Conservation (phyloP, 225 moss, liverwort and hornwort genomes). For the Physcomitrium patens region DNA sequence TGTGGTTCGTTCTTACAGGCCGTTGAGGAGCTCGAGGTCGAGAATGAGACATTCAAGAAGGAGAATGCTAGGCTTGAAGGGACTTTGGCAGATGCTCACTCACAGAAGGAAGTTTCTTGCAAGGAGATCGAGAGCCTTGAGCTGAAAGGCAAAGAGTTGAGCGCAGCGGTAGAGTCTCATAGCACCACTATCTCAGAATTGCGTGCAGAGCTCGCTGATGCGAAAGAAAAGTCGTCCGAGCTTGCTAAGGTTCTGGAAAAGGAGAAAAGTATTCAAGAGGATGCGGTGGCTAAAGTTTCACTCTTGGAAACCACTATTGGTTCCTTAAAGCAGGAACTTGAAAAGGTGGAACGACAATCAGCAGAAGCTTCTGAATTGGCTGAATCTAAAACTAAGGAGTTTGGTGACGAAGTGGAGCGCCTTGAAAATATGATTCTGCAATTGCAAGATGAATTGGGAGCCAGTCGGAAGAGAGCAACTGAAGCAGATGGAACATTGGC, state of each 20-base stretch:
- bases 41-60: slow-evolving; percentile 41
- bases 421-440: slow-evolving; percentile 32
- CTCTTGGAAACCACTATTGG: slow-evolving; percentile 32
- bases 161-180: slow-evolving; percentile 22
- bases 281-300: slow-evolving; percentile 26
- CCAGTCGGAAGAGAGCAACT: slow-evolving; percentile 31
- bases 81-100: slow-evolving; percentile 25
- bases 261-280: slow-evolving; percentile 25
- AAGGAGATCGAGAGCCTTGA: slow-evolving; percentile 38
- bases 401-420: slow-evolving; percentile 27
- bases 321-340: slow-evolving; percentile 38
- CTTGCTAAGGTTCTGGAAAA: slow-evolving; percentile 36
- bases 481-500: slow-evolving; percentile 30
- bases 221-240: slow-evolving; percentile 35
- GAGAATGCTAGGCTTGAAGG: slow-evolving; percentile 42
- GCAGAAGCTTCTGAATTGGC: slow-evolving; percentile 25
- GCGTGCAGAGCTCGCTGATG: slow-evolving; percentile 36
- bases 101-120: slow-evolving; percentile 29
- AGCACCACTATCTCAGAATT: slow-evolving; percentile 29
- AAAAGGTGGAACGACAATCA: slow-evolving; percentile 23
- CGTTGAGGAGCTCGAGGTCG: slow-evolving; percentile 33
- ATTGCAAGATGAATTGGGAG: slow-evolving; percentile 41
- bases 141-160: slow-evolving; percentile 32
- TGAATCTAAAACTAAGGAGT: slow-evolving; percentile 39
- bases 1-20: slow-evolving; percentile 30